A percentile compares a stretch with the other conserved stretches of the same genome.
phyloP scores from a whole-genome alignment of 805 yeast species.

The Metschnikowia lochheadii region DNA sequence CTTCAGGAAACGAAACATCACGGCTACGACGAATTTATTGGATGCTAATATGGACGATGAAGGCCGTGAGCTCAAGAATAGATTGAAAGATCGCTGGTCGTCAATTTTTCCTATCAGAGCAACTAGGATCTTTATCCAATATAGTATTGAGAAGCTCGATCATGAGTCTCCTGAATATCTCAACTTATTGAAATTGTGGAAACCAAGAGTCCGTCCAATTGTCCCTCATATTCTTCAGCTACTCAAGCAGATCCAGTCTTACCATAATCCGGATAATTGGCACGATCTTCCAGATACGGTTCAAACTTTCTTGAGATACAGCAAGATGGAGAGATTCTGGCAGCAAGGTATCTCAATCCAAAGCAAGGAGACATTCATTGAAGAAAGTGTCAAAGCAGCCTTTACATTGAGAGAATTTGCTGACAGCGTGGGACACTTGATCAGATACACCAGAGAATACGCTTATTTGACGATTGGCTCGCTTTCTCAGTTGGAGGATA shows the following conservation, averaged over 20 bases:
- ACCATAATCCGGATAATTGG: constrained; percentile 94
- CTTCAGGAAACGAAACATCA: constrained; percentile 76
- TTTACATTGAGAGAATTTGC: constrained; percentile 94
- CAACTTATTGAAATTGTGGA: constrained; percentile 75
- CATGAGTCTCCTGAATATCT: constrained; percentile 74
- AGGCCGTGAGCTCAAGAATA: constrained; percentile 72
- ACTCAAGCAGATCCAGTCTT: constrained; percentile 86
- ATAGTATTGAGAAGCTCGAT: constrained; percentile 85
- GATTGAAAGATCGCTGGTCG: constrained; percentile 87
- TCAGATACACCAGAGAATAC: constrained; percentile 93
- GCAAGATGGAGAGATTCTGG: constrained; percentile 95
- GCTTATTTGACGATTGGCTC: constrained; percentile 88
- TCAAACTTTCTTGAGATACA: constrained; percentile 83
- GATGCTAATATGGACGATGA: constrained; percentile 85
- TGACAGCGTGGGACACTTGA: constrained; percentile 93
- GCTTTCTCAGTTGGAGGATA: constrained; percentile 82
- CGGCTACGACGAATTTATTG: constrained; percentile 69
- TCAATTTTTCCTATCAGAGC: constrained; percentile 93
- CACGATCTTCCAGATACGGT: constrained; percentile 80
- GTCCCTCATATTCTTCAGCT: constrained; percentile 86
- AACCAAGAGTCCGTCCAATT: constrained; percentile 87
- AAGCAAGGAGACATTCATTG: constrained; percentile 88
- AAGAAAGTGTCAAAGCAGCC: constrained; percentile 91
- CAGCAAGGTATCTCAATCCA: constrained; percentile 96
- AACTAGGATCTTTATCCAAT: constrained; percentile 90